Conservation (phyloP, 2,329 filamentous ascomycete genomes). For the Fusarium sp. region DNA sequence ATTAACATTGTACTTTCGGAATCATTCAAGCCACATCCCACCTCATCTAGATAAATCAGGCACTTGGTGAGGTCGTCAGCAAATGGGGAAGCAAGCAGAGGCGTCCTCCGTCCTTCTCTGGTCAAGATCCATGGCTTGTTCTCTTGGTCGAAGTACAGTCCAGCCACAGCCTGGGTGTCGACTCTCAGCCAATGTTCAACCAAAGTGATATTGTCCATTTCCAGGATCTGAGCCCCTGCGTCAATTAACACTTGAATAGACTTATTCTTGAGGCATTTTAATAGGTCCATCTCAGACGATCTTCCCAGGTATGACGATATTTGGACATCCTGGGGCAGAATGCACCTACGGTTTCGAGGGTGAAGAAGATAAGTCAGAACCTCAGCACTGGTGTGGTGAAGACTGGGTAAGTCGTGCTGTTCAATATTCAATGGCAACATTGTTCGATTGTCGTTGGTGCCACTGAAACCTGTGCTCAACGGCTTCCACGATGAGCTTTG, state of each 20-base stretch:
- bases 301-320: constrained; percentile 59
- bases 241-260: constrained; percentile 71
- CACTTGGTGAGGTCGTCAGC: constrained; percentile 36
- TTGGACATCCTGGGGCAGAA: constrained; percentile 48
- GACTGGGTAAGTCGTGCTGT: constrained; percentile 69
- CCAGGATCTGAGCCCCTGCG: constrained; percentile 73
- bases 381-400: constrained; percentile 73
- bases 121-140: constrained; percentile 43
- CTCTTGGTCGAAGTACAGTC: constrained; percentile 63
- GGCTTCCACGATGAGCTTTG: constrained; percentile 20
- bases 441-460: constrained; percentile 75
- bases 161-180: constrained; percentile 61
- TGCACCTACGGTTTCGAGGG: constrained; percentile 63
- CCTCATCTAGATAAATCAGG: constrained; percentile 71
- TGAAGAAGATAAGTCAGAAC: constrained; percentile 72
- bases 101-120: constrained; percentile 32
- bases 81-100: constrained; percentile 40
- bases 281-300: constrained; percentile 52
- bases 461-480: constrained; percentile 77
- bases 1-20: constrained; percentile 1
- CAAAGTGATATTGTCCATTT: constrained; percentile 67
- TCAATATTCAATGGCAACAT: constrained; percentile 72
- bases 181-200: constrained; percentile 64
- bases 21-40: constrained; percentile 50
- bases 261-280: constrained; percentile 16